Base-by-base conservation (phyloP, 169 alveolate genomes). In the Eimeria acervulina region DNA sequence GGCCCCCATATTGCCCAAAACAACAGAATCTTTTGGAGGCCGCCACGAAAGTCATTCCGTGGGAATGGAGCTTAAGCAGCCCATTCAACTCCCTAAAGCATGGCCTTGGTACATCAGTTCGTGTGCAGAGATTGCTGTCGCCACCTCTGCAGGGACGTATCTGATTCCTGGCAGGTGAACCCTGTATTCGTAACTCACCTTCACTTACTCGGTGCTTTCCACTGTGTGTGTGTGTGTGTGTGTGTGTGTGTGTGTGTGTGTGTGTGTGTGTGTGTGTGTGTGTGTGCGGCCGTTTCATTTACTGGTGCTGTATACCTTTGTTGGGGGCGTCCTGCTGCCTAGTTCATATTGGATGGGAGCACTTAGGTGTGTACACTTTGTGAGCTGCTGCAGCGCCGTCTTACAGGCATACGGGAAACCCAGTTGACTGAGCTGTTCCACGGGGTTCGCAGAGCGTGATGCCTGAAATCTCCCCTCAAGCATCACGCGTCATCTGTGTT, bases 31-130 rank as follows among this genome's bases (percentile, higher is more conserved):
- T 42, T 63, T 10, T 23, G 51, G 51, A 28, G 44, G 68, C 68
- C 26, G 68, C 68, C 68, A 59, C 68, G 68, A 21, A 19, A 12
- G 8, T 59, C 68, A 59, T 21, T 59, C n/a, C 19, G 40, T 31
- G n/a, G 81, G 81, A 70, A 13, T 31, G 81, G 44, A 70, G 44
- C 81, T 70, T 23, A 17, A 23, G 33, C 44, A 81, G 8, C 28
- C 28, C 19, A n/a, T 83, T 28, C 26, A 51, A 12, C 91, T 83
- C 52, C 91, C 91, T 1, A 28, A 51, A 23, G 23, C 52, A 10
- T 83, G 70, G 91, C 91, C 91, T 3, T 83, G 74, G 40, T 83
- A 83, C 51, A 83, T 83, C 47, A 51, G 91, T 23, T 28, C 74
- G 0, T 83, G 74, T 51, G 74, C 76, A 23, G 91, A 83, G 10